Conservation (phyloP, 495 filamentous ascomycete genomes). For the Hypoxylon lenormandii region DNA sequence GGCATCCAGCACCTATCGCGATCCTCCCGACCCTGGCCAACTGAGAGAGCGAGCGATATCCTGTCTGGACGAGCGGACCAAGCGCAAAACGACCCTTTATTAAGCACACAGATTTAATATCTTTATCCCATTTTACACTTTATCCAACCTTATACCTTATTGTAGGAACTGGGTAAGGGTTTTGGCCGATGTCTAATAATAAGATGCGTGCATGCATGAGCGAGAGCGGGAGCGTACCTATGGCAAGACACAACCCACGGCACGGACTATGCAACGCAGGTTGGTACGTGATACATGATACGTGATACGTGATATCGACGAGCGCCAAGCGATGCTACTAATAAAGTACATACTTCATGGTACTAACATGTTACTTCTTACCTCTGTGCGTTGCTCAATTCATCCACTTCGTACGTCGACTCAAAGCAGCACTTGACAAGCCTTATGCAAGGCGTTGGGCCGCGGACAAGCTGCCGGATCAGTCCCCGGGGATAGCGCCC, state of each 20-base stretch:
- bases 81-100: neutral
- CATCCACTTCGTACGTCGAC: too few relatives aligned
- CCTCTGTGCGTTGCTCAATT: too few relatives aligned
- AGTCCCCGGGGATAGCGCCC: conserved; percentile 22
- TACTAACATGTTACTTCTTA: too few relatives aligned
- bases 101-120: neutral
- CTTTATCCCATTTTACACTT: conserved; percentile 5
- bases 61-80: neutral
- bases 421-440: conserved; percentile 23
- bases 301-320: neutral
- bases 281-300: conserved; percentile 1
- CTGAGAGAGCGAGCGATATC: too few relatives aligned
- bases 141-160: conserved; percentile 17
- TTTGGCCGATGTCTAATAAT: conserved; percentile 2
- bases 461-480: conserved; percentile 18
- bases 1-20: too few relatives aligned
- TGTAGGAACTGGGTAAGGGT: conserved; percentile 20
- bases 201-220: conserved; percentile 17
- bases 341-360: too few relatives aligned
- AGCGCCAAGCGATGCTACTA: too few relatives aligned
- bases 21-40: too few relatives aligned
- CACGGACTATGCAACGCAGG: conserved; percentile 11
- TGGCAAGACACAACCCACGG: conserved; percentile 27
- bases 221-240: conserved; percentile 36
- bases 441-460: conserved; percentile 21